phyloP scores from a whole-genome alignment of 306 rosid genomes.

The Comarum palustre region DNA sequence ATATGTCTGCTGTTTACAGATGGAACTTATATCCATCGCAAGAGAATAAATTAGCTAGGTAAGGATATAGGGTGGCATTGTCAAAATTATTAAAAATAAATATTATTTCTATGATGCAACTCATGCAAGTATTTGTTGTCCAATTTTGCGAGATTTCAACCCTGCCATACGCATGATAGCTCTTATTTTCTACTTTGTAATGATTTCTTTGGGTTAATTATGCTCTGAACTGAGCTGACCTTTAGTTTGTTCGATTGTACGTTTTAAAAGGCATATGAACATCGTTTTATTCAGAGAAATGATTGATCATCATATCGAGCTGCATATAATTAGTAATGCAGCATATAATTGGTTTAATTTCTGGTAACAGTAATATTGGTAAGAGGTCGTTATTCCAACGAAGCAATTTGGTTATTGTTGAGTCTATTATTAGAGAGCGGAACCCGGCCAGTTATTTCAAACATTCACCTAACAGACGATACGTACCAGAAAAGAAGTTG shows the following conservation, averaged over 20 bases:
- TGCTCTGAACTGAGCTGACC: conserved; percentile 1
- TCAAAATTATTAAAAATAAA: conserved; percentile 11
- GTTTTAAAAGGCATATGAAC: conserved; percentile 30
- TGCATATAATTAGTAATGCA: not conserved
- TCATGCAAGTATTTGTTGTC: conserved; percentile 15
- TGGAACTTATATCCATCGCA: not conserved
- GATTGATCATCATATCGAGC: conserved; percentile 11
- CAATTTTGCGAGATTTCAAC: conserved; percentile 23
- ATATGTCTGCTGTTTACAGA: not conserved
- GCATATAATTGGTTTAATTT: not conserved
- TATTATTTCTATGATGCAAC: conserved; percentile 3
- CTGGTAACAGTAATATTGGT: conserved; percentile 7
- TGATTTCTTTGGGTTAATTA: conserved; percentile 21
- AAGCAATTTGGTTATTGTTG: conserved; percentile 25
- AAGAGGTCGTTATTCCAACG: conserved; percentile 17
- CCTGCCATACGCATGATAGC: conserved; percentile 10
- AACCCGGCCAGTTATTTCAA: conserved; percentile 8
- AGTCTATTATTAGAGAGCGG: conserved; percentile 7
- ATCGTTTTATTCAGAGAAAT: not conserved
- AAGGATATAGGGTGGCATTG: conserved; percentile 17
- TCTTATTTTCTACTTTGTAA: conserved; percentile 18
- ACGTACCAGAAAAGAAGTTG: conserved; percentile 9
- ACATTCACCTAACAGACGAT: conserved; percentile 24
- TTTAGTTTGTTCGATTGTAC: conserved; percentile 12
- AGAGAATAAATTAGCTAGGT: conserved; percentile 7